Evolutionary conservation across 208 protist species (phyloP).

Genomic region (Trypanosoma grayi): DNA sequence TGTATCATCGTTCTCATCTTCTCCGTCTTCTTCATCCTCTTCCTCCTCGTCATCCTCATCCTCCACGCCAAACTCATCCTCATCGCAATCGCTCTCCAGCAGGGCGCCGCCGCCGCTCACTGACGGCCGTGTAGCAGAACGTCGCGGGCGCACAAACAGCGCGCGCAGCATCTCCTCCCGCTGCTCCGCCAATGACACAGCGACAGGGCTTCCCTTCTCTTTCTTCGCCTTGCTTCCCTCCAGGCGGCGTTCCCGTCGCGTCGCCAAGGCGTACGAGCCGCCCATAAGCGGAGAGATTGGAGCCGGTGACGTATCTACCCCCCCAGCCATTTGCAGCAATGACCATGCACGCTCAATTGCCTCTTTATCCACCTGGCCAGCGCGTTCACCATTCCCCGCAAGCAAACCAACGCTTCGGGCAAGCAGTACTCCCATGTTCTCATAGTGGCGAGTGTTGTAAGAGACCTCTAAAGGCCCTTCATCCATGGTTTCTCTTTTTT

Average conservation of each 20-base stretch:
- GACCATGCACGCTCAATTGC: slow-evolving; percentile 27
- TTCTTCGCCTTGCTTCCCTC: slow-evolving; percentile 7
- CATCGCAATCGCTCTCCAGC: slow-evolving; percentile 12
- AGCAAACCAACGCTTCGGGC: slow-evolving; percentile 13
- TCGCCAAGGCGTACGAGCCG: slow-evolving; percentile 63
- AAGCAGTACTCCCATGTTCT: slow-evolving; percentile 26
- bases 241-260: slow-evolving; percentile 42
- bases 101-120: neutral
- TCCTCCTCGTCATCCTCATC: slow-evolving; percentile 27
- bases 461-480: slow-evolving; percentile 12
- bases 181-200: slow-evolving; percentile 8
- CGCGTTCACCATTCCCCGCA: neutral
- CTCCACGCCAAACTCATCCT: slow-evolving; percentile 30
- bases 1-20: slow-evolving; percentile 5
- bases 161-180: slow-evolving; percentile 19
- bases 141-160: slow-evolving; percentile 9
- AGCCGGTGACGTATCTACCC: neutral
- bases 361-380: neutral
- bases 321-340: neutral
- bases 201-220: neutral
- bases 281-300: slow-evolving; percentile 16
- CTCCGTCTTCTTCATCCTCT: slow-evolving; percentile 17
- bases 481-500: neutral
- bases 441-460: slow-evolving; percentile 26
- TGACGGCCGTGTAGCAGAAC: neutral